Percentiles rank a stretch among this genome's conserved stretches.
Conservation (phyloP, 2,329 filamentous ascomycete genomes). For the Xylariomycetidae sp. region DNA sequence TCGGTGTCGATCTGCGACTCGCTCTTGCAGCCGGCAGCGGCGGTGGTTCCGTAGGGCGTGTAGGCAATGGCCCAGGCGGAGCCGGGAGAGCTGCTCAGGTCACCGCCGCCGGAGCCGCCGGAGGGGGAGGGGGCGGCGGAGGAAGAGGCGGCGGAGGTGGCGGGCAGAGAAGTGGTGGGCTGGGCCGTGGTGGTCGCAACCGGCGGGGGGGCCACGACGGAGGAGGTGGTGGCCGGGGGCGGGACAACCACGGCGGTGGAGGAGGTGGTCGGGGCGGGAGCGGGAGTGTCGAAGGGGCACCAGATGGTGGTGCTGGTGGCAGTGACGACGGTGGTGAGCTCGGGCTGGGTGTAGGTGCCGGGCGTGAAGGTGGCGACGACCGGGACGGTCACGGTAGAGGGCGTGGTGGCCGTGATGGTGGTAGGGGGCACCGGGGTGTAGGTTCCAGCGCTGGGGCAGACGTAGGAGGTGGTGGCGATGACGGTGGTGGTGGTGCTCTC, state of each 20-base stretch:
- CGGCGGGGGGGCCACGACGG: conserved; percentile 7
- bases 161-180: too few relatives aligned
- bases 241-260: conserved; percentile 8
- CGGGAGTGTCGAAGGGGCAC: conserved; percentile 55
- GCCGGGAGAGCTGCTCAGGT: conserved; percentile 33
- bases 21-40: conserved; percentile 58
- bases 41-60: conserved; percentile 59
- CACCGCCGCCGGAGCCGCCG: conserved; percentile 30
- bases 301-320: conserved; percentile 62
- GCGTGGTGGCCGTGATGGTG: conserved; percentile 48
- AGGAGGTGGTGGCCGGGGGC: too few relatives aligned
- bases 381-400: conserved; percentile 55
- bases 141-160: conserved; percentile 2
- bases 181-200: conserved; percentile 6
- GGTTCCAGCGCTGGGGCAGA: conserved; percentile 67
- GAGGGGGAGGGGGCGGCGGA: conserved; percentile 8
- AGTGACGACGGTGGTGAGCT: conserved; percentile 61
- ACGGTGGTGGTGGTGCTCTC: conserved; percentile 58
- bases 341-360: conserved; percentile 67
- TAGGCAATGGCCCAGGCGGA: conserved; percentile 72
- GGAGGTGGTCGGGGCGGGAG: conserved; percentile 19
- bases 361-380: conserved; percentile 58
- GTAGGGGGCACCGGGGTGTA: conserved; percentile 69
- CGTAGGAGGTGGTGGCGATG: conserved; percentile 63
- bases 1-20: conserved; percentile 52